Evolutionary conservation across 2,329 filamentous ascomycete species (phyloP).

Genomic region (Colletotrichum truncatum): DNA sequence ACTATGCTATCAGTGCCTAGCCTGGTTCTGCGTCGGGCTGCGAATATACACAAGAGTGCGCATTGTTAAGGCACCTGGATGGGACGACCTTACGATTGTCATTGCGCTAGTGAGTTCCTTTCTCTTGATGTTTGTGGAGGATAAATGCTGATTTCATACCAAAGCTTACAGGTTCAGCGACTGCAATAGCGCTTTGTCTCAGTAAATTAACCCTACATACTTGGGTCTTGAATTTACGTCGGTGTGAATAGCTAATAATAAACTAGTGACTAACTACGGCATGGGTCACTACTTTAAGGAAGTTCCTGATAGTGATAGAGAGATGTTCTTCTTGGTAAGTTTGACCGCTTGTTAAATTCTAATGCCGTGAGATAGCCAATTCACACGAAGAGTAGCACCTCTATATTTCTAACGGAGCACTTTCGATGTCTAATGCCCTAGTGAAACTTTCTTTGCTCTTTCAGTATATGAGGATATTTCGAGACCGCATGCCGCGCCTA

Average conservation of each 20-base stretch:
- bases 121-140: accelerated
- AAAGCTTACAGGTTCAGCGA: neutral
- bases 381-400: neutral
- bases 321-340: slow-evolving; percentile 14
- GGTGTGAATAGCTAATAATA: neutral
- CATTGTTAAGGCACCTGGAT: neutral
- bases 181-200: slow-evolving; percentile 1
- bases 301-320: slow-evolving; percentile 12
- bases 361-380: neutral
- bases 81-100: slow-evolving; percentile 11
- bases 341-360: neutral
- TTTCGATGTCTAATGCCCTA: neutral
- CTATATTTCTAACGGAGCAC: slow-evolving; percentile 11
- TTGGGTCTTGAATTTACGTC: no score
- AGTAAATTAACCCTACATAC: neutral
- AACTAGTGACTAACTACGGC: neutral
- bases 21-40: slow-evolving; percentile 16
- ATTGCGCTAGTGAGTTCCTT: neutral
- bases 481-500: neutral
- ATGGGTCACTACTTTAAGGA: neutral
- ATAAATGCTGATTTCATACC: neutral
- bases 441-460: slow-evolving; percentile 5
- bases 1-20: neutral
- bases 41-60: neutral
- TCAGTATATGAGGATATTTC: slow-evolving; percentile 12